phyloP scores from a whole-genome alignment of 805 yeast species.

The Candida ponderosae region DNA sequence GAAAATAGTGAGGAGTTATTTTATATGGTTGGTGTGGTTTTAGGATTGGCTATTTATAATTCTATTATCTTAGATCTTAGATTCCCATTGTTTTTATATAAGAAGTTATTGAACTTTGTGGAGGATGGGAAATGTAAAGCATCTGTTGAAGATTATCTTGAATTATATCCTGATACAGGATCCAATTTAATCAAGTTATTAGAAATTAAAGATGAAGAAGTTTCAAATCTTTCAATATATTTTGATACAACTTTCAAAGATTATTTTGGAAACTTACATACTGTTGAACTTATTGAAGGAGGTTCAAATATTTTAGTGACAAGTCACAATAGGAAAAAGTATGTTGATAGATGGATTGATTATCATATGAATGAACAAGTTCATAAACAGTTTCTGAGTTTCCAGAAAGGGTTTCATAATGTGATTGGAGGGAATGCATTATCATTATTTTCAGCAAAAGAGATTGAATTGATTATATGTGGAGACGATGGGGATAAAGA shows the following conservation, averaged over 20 bases:
- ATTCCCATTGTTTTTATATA: conserved; percentile 72
- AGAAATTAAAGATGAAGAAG: conserved; percentile 32
- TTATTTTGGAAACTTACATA: conserved; percentile 33
- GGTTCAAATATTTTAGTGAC: conserved; percentile 57
- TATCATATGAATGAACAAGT: conserved; percentile 55
- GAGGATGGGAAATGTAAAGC: conserved; percentile 22
- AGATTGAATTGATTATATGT: conserved; percentile 68
- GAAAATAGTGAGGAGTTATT: conserved; percentile 45
- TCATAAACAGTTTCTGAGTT: conserved; percentile 43
- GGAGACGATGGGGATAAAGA: conserved; percentile 50
- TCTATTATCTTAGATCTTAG: conserved; percentile 77
- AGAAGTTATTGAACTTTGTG: conserved; percentile 43
- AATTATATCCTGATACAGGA: conserved; percentile 64
- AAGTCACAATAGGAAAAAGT: conserved; percentile 46
- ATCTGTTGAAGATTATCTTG: conserved; percentile 54
- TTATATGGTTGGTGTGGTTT: conserved; percentile 73
- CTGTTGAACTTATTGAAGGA: conserved; percentile 44
- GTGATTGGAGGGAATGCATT: conserved; percentile 79
- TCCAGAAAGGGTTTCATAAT: conserved; percentile 61
- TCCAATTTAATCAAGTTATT: conserved; percentile 39
- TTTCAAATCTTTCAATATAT: conserved; percentile 45
- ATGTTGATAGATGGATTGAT: conserved; percentile 53
- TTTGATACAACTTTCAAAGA: conserved; percentile 56
- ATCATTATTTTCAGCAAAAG: conserved; percentile 74
- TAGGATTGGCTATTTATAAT: conserved; percentile 88